phyloP scores from a whole-genome alignment of 306 rosid genomes.

The Abrus pulchellus region DNA sequence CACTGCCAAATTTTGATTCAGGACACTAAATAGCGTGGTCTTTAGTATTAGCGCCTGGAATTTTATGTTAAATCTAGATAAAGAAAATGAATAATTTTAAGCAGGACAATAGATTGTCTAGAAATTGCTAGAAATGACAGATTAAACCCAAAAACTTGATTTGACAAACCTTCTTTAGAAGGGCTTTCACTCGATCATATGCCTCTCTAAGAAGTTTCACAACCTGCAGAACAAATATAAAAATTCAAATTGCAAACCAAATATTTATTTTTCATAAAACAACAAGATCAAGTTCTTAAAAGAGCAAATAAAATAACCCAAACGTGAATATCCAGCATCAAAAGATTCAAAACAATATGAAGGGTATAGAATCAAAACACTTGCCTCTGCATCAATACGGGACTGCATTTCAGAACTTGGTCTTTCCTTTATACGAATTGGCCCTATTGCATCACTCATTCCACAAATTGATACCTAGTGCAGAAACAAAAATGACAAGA shows the following conservation, averaged over 20 bases:
- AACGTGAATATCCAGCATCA: neutral
- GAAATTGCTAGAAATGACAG: neutral
- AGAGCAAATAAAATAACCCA: conserved; percentile 26
- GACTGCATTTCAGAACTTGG: conserved; percentile 91
- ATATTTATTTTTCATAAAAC: neutral
- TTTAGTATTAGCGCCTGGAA: neutral
- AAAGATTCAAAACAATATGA: neutral
- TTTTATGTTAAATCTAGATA: neutral
- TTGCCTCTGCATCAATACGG: conserved; percentile 85
- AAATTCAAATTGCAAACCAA: conserved; percentile 38
- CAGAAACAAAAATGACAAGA: conserved; percentile 21
- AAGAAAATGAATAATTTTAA: conserved; percentile 19
- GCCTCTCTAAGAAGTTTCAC: conserved; percentile 88
- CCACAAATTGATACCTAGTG: conserved; percentile 83
- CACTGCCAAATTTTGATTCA: neutral
- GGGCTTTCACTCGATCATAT: conserved; percentile 83
- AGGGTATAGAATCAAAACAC: conserved; percentile 40
- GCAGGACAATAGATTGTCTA: neutral
- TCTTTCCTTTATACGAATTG: conserved; percentile 78
- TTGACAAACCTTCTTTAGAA: conserved; percentile 73
- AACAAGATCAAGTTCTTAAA: neutral
- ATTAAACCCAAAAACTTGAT: neutral
- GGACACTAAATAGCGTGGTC: neutral
- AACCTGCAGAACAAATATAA: conserved; percentile 61
- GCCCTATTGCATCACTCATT: conserved; percentile 86